A percentile compares a stretch with the other conserved stretches of the same genome.
These are phyloP conservation scores for Sclerotinia minor DNA, from an alignment of 2,329 filamentous ascomycete species.

Conservation along the genomic window DNA sequence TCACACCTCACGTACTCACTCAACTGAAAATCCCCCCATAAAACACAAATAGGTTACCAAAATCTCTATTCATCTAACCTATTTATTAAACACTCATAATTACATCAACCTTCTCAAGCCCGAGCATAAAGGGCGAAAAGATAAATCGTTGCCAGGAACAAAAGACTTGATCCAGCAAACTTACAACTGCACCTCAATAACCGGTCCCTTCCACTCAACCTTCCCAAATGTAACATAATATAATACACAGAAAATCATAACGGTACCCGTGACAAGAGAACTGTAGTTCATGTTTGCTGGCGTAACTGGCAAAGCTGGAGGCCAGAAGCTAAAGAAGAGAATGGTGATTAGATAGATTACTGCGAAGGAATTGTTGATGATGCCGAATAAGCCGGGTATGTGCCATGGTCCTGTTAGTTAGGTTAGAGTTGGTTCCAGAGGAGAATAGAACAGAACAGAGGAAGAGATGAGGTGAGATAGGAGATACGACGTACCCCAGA, in stretches of 20 bases:
- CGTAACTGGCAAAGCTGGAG: conserved; percentile 43
- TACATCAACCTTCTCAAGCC: not conserved
- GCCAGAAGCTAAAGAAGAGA: conserved; percentile 50
- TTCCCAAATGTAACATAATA: conserved; percentile 19
- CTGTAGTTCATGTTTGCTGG: conserved; percentile 49
- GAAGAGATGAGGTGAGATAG: not conserved
- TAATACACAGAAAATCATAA: conserved; percentile 19
- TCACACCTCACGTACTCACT: too few species aligned
- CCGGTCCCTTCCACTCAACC: not conserved
- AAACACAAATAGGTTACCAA: too few species aligned
- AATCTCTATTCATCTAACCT: too few species aligned
- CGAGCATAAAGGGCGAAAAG: too few species aligned
- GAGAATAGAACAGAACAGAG: too few species aligned
- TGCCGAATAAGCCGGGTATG: conserved; percentile 43
- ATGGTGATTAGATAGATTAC: conserved; percentile 46
- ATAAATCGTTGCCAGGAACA: too few species aligned
- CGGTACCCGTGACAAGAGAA: conserved; percentile 21
- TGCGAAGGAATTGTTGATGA: conserved; percentile 46
- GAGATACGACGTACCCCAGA: conserved; percentile 15
- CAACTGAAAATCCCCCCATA: too few species aligned
- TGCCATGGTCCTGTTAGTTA: conserved; percentile 20
- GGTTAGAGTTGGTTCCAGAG: not conserved
- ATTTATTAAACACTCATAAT: too few species aligned
- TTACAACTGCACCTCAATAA: not conserved
- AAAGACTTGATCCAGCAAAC: not conserved